A percentile compares a stretch with the other conserved stretches of the same genome.
phyloP scores from a whole-genome alignment of 2,329 filamentous ascomycete genomes.

The Fusarium devonianum region DNA sequence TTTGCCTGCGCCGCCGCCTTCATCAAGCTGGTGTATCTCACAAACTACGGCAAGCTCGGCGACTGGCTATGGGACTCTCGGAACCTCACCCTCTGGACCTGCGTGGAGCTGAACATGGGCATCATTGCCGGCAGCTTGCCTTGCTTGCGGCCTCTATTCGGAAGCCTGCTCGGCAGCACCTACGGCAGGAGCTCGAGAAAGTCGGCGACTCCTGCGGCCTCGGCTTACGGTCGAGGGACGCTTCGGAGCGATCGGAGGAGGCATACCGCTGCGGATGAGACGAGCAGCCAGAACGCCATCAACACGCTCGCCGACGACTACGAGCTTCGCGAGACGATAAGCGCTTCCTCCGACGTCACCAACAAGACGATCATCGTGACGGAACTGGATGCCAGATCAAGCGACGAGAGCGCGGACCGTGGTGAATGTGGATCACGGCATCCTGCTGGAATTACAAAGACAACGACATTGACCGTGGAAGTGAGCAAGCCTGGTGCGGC shows the following conservation, averaged over 20 bases:
- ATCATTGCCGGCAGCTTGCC: slow-evolving; percentile 49
- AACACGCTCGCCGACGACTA: slow-evolving; percentile 35
- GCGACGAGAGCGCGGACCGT: slow-evolving; percentile 36
- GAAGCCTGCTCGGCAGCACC: slow-evolving; percentile 42
- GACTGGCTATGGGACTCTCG: slow-evolving; percentile 56
- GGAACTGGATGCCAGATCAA: slow-evolving; percentile 32
- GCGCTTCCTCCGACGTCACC: slow-evolving; percentile 7
- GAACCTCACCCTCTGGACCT: slow-evolving; percentile 57
- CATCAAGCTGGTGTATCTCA: slow-evolving; percentile 50
- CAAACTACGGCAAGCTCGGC: slow-evolving; percentile 49
- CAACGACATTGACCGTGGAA: slow-evolving; percentile 40
- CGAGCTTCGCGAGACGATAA: slow-evolving; percentile 39
- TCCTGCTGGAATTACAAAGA: slow-evolving; percentile 40
- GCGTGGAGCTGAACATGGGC: slow-evolving; percentile 48
- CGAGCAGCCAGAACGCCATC: slow-evolving; percentile 43
- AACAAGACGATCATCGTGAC: slow-evolving; percentile 34
- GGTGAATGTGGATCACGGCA: slow-evolving; percentile 7
- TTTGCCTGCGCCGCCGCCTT: slow-evolving; percentile 54
- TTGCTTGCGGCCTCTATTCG: slow-evolving; percentile 46
- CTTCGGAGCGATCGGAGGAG: slow-evolving; percentile 36
- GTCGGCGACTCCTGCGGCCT: slow-evolving; percentile 37
- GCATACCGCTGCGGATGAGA: slow-evolving; percentile 35
- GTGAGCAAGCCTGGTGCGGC: slow-evolving; percentile 23
- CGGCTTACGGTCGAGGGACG: slow-evolving; percentile 36
- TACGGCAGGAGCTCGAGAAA: slow-evolving; percentile 43